Evolutionary conservation across 2,329 filamentous ascomycete species (phyloP), one percentile per base, ranked within the genome.

Genomic region (Diaporthe velutina): DNA sequence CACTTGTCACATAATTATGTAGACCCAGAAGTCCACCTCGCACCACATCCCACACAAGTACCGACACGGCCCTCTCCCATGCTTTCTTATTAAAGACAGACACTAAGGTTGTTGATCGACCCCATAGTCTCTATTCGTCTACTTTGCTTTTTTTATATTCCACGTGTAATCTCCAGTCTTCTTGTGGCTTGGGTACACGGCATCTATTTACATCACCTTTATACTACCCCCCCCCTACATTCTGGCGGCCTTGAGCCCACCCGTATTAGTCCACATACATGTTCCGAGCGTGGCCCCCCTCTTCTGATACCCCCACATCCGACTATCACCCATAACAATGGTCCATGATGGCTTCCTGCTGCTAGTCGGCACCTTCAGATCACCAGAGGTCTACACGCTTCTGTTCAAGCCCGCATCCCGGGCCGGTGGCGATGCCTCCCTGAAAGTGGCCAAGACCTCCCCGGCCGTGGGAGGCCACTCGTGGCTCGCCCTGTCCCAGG

Each of bases 401-500:
- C 48, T 72, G 22, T 76, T 76, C 73, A 57, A 68, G 28, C 74
- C 74, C 8, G 54, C 74, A 25, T 17, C n/a, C 30, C 17, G 52
- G 12, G 10, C 48, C 42, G 38, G 68, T 10, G 52, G 35, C 13
- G 30, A 73, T 7, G 22, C 66, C 40, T 42, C 48, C 30, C 61
- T 79, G 58, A 71, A 60, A 35, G 42, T 77, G 12, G 42, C 73
- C 12, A 28, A 73, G 50, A 73, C 54, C 19, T 71, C 72, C 70
- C 35, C 74, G 8, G 74, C 77, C 33, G 61, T 68, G 5, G 76
- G 67, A 35, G 72, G 74, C 30, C 77, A 78, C 70, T 76, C 76
- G 30, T 78, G 77, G 77, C 77, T 78, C 33, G 68, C 76, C 42
- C 71, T 78, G 45, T 76, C 76, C 12, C 64, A 45, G 12, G 58